These are phyloP conservation scores for Friedmanniomyces simplex DNA, from an alignment of 495 filamentous ascomycete species.

Conservation along the genomic window DNA sequence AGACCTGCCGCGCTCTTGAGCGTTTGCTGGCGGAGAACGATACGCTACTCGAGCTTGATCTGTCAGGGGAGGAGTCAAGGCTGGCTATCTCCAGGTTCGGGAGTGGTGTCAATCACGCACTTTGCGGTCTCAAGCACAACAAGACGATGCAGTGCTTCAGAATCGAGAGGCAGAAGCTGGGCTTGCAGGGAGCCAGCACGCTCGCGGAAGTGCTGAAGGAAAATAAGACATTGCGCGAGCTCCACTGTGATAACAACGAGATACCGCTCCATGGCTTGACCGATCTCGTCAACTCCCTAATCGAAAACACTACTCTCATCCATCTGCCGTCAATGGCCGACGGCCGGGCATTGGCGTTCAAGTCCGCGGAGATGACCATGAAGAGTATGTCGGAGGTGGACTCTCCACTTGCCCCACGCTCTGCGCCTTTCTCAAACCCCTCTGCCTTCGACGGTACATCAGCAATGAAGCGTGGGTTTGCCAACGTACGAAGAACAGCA, in stretches of 20 bases:
- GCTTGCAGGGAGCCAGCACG: constrained; percentile 62
- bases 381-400: constrained; percentile 38
- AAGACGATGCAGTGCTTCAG: constrained; percentile 61
- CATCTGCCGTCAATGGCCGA: constrained; percentile 57
- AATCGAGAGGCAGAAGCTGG: constrained; percentile 50
- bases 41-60: constrained; percentile 66
- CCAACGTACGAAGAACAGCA: constrained; percentile 2
- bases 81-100: constrained; percentile 79
- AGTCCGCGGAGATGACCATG: constrained; percentile 51
- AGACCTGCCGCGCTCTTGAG: constrained; percentile 64
- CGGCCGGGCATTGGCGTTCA: constrained; percentile 51
- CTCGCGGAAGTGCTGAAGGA: constrained; percentile 64
- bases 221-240: constrained; percentile 54
- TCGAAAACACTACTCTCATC: constrained; percentile 54
- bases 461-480: constrained; percentile 10
- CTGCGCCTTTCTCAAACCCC: background rate
- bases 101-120: constrained; percentile 64
- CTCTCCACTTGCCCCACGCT: constrained; percentile 22
- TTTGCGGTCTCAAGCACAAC: constrained; percentile 69
- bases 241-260: constrained; percentile 70
- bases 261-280: constrained; percentile 71
- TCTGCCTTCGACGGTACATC: background rate
- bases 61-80: constrained; percentile 82
- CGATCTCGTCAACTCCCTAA: constrained; percentile 60
- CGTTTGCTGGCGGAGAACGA: constrained; percentile 68